These are phyloP conservation scores for Globisporangium spiculum DNA, from an alignment of 352 stramenopile genomes.

Conservation along the genomic window DNA sequence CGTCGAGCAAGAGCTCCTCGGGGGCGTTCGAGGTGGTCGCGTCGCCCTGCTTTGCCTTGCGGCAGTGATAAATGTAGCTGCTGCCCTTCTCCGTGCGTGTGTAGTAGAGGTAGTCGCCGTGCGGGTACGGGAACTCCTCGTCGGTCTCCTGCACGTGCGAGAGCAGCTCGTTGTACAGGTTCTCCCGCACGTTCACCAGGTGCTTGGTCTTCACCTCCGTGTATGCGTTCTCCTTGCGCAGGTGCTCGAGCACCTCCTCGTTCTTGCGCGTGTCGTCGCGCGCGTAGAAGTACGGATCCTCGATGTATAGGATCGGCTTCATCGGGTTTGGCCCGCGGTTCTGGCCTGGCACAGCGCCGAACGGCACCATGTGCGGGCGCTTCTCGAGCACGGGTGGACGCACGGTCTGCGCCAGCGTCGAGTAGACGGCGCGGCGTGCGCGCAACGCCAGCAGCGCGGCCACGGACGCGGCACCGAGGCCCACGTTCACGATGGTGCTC, in stretches of 20 bases:
- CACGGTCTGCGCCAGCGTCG: slow-evolving; percentile 36
- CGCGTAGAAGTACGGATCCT: slow-evolving; percentile 96
- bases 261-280: slow-evolving; percentile 92
- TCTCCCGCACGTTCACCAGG: slow-evolving; percentile 71
- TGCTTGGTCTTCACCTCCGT: slow-evolving; percentile 85
- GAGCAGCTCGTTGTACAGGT: slow-evolving; percentile 93
- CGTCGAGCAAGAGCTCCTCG: slow-evolving; percentile 93
- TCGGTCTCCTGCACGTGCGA: slow-evolving; percentile 89
- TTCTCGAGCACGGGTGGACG: slow-evolving; percentile 65
- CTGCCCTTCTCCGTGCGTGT: slow-evolving; percentile 85
- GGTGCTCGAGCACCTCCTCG: slow-evolving; percentile 89
- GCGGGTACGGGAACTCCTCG: slow-evolving; percentile 76
- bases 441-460: slow-evolving; percentile 62
- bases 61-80: slow-evolving; percentile 77
- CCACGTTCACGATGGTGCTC: slow-evolving; percentile 42
- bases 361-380: slow-evolving; percentile 77
- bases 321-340: slow-evolving; percentile 87
- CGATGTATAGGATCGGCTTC: slow-evolving; percentile 84
- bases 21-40: slow-evolving; percentile 41
- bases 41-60: slow-evolving; percentile 52
- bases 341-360: slow-evolving; percentile 71
- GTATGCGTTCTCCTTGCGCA: slow-evolving; percentile 94
- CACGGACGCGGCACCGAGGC: slow-evolving; percentile 48
- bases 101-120: slow-evolving; percentile 87
- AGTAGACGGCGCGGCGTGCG: slow-evolving; percentile 59